phyloP scores from a whole-genome alignment of 176 grass and related monocot genomes.

The Themeda triandra region DNA sequence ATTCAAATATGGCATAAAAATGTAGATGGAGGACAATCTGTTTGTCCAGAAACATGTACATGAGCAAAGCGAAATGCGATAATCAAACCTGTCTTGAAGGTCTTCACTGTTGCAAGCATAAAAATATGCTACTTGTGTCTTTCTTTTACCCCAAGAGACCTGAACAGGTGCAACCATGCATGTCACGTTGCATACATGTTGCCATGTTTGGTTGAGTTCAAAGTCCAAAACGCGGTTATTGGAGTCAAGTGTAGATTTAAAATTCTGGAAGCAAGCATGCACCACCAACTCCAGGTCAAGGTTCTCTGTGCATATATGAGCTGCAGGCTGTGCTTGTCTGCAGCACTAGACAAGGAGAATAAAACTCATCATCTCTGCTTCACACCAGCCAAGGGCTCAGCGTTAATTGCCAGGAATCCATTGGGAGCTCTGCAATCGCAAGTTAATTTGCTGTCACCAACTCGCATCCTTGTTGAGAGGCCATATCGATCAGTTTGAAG shows the following conservation, averaged over 20 bases:
- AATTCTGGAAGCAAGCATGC: conserved; percentile 33
- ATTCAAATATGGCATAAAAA: background rate
- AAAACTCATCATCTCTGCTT: conserved; percentile 19
- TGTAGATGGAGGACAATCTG: background rate
- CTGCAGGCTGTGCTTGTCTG: conserved; percentile 17
- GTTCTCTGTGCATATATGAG: conserved; percentile 33
- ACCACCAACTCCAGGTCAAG: conserved; percentile 43
- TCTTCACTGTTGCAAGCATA: background rate
- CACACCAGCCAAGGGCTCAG: conserved; percentile 14
- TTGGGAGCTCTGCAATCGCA: background rate
- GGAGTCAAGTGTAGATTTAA: conserved; percentile 22
- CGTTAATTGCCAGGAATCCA: background rate
- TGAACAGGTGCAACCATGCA: conserved; percentile 15
- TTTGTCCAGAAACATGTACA: background rate
- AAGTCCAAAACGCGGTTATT: conserved; percentile 33
- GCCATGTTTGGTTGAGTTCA: background rate
- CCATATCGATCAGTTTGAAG: background rate
- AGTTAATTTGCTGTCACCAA: conserved; percentile 1
- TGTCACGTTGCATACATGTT: conserved; percentile 38
- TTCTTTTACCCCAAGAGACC: background rate
- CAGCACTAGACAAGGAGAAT: conserved; percentile 39
- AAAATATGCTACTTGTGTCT: background rate
- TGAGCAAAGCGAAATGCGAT: background rate
- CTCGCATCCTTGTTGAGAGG: background rate
- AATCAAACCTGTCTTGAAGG: background rate